Percentiles rank a stretch among this genome's conserved stretches.
phyloP scores from a whole-genome alignment of 2,329 filamentous ascomycete genomes.

The Penicillium polonicum region DNA sequence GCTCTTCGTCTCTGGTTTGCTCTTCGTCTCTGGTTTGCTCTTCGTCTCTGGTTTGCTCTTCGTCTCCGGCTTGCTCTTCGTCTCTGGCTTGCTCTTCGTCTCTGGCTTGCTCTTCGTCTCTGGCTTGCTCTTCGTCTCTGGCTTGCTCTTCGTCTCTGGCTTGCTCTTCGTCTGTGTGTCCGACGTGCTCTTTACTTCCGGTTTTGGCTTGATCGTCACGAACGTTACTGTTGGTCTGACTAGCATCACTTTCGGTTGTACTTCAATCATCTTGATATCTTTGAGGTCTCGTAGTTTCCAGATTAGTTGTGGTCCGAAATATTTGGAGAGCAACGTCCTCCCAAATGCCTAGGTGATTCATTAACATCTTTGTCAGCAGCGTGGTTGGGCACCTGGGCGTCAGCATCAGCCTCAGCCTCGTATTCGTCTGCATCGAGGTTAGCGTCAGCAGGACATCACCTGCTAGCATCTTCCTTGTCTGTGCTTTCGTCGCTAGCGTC shows the following conservation, averaged over 20 bases:
- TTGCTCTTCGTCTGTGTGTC: not conserved
- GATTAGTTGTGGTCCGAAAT: not conserved
- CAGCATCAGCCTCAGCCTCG: not conserved
- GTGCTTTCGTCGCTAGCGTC: not conserved
- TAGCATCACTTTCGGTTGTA: too few relatives aligned
- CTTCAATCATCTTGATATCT: not conserved
- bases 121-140: not conserved
- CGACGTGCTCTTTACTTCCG: too few relatives aligned
- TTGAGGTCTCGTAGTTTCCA: too few relatives aligned
- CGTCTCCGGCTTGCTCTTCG: not conserved
- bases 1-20: too few relatives aligned
- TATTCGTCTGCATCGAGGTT: not conserved
- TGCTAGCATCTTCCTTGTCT: not conserved
- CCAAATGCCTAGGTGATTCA: not conserved
- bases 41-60: not conserved
- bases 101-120: not conserved
- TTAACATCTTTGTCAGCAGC: not conserved
- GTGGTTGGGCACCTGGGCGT: not conserved
- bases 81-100: not conserved
- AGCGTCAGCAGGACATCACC: not conserved
- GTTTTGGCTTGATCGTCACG: not conserved
- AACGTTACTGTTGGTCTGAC: not conserved
- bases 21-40: not conserved
- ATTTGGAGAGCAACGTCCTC: not conserved
- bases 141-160: not conserved